Conservation (phyloP, 2,329 filamentous ascomycete species). For the Cryphonectria nitschkei region DNA sequence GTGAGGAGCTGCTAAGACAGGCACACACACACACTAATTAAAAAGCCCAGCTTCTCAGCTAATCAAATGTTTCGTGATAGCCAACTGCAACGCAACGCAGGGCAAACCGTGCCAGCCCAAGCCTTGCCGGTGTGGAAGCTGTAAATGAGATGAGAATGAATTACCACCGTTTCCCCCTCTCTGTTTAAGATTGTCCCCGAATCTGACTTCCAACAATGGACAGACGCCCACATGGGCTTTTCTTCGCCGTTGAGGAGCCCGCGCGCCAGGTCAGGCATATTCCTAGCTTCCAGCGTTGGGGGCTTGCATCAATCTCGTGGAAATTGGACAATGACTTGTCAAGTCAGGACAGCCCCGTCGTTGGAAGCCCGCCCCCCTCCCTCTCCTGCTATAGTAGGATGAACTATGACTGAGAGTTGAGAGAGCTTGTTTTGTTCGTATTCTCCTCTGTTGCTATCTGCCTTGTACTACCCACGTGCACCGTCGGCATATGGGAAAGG, state of each 20-base stretch:
- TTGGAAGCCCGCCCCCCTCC: neutral
- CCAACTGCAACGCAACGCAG: neutral
- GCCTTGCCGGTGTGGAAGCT: neutral
- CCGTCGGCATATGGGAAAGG: neutral
- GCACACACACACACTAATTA: neutral
- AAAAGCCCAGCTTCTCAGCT: neutral
- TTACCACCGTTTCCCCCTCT: neutral
- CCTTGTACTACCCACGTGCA: neutral
- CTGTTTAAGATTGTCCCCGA: neutral
- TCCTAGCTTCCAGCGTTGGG: slow-evolving; percentile 17
- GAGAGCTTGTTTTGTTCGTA: slow-evolving; percentile 15
- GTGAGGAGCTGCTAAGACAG: neutral
- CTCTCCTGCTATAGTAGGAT: slow-evolving; percentile 11
- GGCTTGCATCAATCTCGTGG: slow-evolving; percentile 24
- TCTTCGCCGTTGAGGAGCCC: neutral
- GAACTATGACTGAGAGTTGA: slow-evolving; percentile 6
- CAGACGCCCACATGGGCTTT: neutral
- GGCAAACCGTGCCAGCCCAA: no score
- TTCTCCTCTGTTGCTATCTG: neutral
- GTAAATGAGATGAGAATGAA: neutral
- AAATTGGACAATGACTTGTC: slow-evolving; percentile 21
- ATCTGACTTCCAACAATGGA: neutral
- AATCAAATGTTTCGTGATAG: neutral
- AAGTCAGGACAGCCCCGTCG: neutral
- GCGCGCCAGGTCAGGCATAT: slow-evolving; percentile 24